phyloP scores from a whole-genome alignment of 352 stramenopile genomes.

The Phytophthora pluvialis region DNA sequence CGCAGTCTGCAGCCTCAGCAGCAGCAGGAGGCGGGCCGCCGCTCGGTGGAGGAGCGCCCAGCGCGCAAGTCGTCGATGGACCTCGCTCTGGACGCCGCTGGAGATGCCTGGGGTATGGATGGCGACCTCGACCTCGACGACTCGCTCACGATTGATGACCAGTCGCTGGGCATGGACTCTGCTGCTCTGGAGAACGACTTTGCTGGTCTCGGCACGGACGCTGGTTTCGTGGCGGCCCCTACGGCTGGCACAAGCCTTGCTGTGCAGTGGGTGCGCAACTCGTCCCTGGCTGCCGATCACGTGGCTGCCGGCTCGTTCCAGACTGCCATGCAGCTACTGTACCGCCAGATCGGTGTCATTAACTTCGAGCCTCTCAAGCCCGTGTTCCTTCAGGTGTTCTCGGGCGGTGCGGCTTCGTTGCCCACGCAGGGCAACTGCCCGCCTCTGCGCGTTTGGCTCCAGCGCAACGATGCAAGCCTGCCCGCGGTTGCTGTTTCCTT shows the following conservation, averaged over 20 bases:
- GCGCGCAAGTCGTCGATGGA: constrained; percentile 77
- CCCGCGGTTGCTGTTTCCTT: constrained; percentile 92
- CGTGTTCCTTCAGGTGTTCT: constrained; percentile 88
- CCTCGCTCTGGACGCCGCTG: constrained; percentile 70
- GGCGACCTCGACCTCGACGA: constrained; percentile 90
- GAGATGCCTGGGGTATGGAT: constrained; percentile 82
- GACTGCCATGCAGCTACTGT: constrained; percentile 97
- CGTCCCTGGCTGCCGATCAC: constrained; percentile 97
- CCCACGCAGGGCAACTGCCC: constrained; percentile 85
- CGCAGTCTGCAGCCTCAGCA: constrained; percentile 70
- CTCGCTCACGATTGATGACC: constrained; percentile 60
- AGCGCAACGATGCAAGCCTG: constrained; percentile 88
- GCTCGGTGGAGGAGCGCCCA: constrained; percentile 51
- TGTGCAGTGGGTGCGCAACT: constrained; percentile 95
- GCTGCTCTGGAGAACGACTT: constrained; percentile 69
- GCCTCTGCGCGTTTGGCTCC: constrained; percentile 79
- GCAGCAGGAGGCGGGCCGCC: constrained; percentile 35
- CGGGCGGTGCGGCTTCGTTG: constrained; percentile 78
- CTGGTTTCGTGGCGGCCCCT: constrained; percentile 92
- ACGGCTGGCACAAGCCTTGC: constrained; percentile 88
- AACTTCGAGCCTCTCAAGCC: constrained; percentile 97
- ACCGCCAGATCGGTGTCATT: constrained; percentile 98
- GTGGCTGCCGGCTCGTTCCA: constrained; percentile 95
- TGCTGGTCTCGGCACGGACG: constrained; percentile 36
- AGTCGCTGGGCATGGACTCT: constrained; percentile 46